Percentiles rank a stretch among this genome's conserved stretches.
Evolutionary conservation across 495 filamentous ascomycete genomes (phyloP).

Genomic region (Penicillium turbatum): DNA sequence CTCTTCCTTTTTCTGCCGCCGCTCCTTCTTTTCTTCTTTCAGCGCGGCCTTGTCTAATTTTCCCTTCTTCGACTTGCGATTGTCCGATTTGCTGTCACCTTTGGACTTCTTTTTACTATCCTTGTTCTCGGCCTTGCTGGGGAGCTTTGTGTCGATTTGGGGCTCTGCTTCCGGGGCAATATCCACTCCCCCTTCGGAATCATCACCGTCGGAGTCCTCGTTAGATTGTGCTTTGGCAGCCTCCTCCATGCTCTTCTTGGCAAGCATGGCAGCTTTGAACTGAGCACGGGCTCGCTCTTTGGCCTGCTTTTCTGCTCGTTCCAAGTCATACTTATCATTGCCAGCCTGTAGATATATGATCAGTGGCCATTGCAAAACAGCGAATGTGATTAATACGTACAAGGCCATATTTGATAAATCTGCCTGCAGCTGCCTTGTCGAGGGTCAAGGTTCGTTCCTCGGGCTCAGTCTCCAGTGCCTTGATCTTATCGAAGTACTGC

Average conservation of each 20-base stretch:
- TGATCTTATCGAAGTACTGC: conserved; percentile 93
- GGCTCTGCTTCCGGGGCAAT: conserved; percentile 1
- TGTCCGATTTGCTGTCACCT: conserved; percentile 14
- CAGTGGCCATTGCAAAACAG: conserved; percentile 3
- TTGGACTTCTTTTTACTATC: conserved; percentile 24
- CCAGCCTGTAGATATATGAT: conserved; percentile 44
- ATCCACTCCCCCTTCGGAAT: conserved; percentile 22
- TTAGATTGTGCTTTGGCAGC: conserved; percentile 26
- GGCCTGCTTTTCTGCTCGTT: conserved; percentile 49
- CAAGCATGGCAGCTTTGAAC: conserved; percentile 45
- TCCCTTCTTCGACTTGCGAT: conserved; percentile 23
- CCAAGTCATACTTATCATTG: conserved; percentile 57
- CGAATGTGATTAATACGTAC: conserved; percentile 38
- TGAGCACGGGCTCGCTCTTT: conserved; percentile 50
- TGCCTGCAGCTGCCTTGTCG: conserved; percentile 73
- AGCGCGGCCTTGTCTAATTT: conserved; percentile 26
- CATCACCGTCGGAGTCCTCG: conserved; percentile 19
- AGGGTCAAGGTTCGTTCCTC: conserved; percentile 56
- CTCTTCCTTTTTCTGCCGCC: conserved; percentile 38
- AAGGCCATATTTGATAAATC: conserved; percentile 77
- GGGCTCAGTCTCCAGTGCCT: conserved; percentile 52
- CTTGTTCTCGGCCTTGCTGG: conserved; percentile 12
- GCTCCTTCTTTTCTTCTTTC: conserved; percentile 31
- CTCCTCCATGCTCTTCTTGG: conserved; percentile 30
- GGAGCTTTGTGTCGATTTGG: background rate